These are phyloP conservation scores for Colletotrichum liaoningense DNA, from an alignment of 2,329 filamentous ascomycete species.

Conservation along the genomic window DNA sequence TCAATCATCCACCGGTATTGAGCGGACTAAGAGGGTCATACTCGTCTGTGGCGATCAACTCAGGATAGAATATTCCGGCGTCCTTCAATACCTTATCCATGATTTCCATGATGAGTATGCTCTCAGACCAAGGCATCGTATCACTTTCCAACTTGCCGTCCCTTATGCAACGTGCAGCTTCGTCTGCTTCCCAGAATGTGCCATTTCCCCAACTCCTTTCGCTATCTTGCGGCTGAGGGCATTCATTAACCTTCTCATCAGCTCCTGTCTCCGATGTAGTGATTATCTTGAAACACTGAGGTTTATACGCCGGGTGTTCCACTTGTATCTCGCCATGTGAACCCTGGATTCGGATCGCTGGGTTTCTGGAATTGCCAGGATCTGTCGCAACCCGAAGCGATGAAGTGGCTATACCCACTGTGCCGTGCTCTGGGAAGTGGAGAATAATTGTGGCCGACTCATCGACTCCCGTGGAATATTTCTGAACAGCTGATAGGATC, in stretches of 20 bases:
- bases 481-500: constrained; percentile 76
- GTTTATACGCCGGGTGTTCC: constrained; percentile 76
- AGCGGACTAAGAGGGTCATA: constrained; percentile 69
- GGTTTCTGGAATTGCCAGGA: constrained; percentile 67
- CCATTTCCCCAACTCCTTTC: constrained; percentile 72
- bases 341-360: constrained; percentile 85
- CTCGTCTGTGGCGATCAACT: constrained; percentile 65
- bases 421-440: constrained; percentile 75
- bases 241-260: constrained; percentile 61
- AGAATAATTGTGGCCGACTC: constrained; percentile 81
- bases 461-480: constrained; percentile 80
- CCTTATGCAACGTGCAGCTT: constrained; percentile 78
- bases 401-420: constrained; percentile 79
- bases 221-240: constrained; percentile 63
- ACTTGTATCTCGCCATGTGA: constrained; percentile 86
- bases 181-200: constrained; percentile 91
- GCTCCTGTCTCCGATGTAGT: constrained; percentile 57
- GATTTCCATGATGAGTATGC: constrained; percentile 83
- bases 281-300: constrained; percentile 74
- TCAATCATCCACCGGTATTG: constrained; percentile 59
- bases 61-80: constrained; percentile 64
- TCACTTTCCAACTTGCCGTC: constrained; percentile 84
- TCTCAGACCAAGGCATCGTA: constrained; percentile 79
- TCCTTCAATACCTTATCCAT: constrained; percentile 67
- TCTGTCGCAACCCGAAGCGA: constrained; percentile 71